Evolutionary conservation across 441 rosid genomes (phyloP).

Genomic region (Mallotus japonicus): DNA sequence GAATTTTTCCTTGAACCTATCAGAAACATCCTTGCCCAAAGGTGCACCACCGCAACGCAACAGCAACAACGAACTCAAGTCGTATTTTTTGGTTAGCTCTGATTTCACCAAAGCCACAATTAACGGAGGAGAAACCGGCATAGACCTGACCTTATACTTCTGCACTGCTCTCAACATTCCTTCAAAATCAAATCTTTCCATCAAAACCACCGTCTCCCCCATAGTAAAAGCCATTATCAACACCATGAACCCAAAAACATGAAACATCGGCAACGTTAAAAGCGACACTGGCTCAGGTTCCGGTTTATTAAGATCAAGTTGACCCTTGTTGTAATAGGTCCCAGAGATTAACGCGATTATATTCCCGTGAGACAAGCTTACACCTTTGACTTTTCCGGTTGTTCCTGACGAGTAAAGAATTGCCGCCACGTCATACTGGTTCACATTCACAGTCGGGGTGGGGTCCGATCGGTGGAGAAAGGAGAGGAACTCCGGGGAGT

Average conservation of each 20-base stretch:
- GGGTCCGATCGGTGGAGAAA: constrained; percentile 29
- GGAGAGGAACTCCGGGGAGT: constrained; percentile 72
- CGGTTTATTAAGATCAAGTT: constrained; percentile 15
- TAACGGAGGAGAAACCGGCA: constrained; percentile 87
- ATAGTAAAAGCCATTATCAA: constrained; percentile 47
- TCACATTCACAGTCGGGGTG: constrained; percentile 25
- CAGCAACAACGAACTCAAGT: constrained; percentile 55
- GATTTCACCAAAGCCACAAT: constrained; percentile 64
- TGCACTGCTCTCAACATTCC: constrained; percentile 60
- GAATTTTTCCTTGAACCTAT: constrained; percentile 65
- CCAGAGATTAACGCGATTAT: constrained; percentile 54
- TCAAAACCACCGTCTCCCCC: constrained; percentile 63
- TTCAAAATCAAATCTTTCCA: constrained; percentile 66
- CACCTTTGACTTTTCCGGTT: constrained; percentile 76
- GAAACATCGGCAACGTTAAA: constrained; percentile 69
- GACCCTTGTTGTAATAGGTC: constrained; percentile 20
- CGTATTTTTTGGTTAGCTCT: constrained; percentile 55
- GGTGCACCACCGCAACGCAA: constrained; percentile 85
- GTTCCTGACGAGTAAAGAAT: constrained; percentile 85
- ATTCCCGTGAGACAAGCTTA: constrained; percentile 65
- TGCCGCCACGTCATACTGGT: constrained; percentile 69
- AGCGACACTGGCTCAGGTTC: constrained; percentile 45
- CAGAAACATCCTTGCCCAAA: constrained; percentile 59
- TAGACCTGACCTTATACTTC: constrained; percentile 50
- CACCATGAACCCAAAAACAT: constrained; percentile 70